A percentile compares a stretch with the other conserved stretches of the same genome.
Evolutionary conservation across 257 asterid species (phyloP).

Genomic region (Parsonsia alboflavescens): DNA sequence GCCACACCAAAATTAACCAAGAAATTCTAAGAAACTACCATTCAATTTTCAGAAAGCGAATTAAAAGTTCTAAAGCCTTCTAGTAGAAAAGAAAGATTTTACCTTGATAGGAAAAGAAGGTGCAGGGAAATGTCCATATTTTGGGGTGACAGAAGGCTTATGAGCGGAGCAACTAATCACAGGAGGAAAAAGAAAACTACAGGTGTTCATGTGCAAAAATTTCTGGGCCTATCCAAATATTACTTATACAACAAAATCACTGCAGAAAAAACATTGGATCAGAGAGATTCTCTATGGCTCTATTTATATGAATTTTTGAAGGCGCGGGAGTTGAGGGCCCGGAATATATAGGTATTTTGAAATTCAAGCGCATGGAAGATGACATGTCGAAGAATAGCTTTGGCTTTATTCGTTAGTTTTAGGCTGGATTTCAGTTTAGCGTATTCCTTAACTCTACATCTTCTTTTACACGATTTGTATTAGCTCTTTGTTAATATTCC

Average conservation of each 20-base stretch:
- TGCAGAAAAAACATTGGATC: not conserved
- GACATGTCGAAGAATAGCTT: too few relatives aligned
- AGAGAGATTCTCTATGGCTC: not conserved
- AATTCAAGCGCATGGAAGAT: too few relatives aligned
- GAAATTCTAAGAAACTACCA: not conserved
- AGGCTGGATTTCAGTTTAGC: too few relatives aligned
- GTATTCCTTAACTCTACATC: too few relatives aligned
- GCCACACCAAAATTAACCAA: slow-evolving; percentile 18
- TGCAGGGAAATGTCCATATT: slow-evolving; percentile 13
- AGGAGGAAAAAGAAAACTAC: not conserved
- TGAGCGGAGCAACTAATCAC: slow-evolving; percentile 11
- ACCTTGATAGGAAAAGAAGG: slow-evolving; percentile 24
- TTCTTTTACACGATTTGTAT: too few relatives aligned
- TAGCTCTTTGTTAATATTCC: too few relatives aligned
- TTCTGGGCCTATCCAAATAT: not conserved
- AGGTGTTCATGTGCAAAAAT: not conserved
- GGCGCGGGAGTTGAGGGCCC: too few relatives aligned
- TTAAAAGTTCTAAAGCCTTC: not conserved
- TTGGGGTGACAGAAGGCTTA: slow-evolving; percentile 21
- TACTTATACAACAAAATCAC: not conserved
- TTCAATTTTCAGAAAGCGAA: not conserved
- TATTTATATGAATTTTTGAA: too few relatives aligned
- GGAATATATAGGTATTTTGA: too few relatives aligned
- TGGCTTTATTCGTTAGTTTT: too few relatives aligned
- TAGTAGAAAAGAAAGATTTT: not conserved